A percentile compares a stretch with the other conserved stretches of the same genome.
These are phyloP conservation scores for Aspergillus affinis DNA, from an alignment of 495 filamentous ascomycete species.

Conservation along the genomic window DNA sequence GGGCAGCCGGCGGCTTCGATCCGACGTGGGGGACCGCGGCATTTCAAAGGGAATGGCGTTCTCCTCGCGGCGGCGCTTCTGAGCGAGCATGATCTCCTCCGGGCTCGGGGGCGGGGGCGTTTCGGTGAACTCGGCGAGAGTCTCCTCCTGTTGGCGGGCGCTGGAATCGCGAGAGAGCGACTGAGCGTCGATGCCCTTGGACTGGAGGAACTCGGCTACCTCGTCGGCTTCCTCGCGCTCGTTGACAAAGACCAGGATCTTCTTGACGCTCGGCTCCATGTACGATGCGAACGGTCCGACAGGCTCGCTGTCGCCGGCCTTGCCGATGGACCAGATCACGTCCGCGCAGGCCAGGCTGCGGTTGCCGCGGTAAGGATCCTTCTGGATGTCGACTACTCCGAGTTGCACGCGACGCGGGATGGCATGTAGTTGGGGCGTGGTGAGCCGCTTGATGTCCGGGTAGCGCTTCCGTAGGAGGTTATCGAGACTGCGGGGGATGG, in stretches of 20 bases:
- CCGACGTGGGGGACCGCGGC: conserved; percentile 12
- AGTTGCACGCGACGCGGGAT: conserved; percentile 94
- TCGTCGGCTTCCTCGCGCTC: conserved; percentile 85
- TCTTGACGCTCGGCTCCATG: conserved; percentile 63
- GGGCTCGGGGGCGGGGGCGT: conserved; percentile 43
- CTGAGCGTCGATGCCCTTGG: conserved; percentile 84
- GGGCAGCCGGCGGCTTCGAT: conserved; percentile 39
- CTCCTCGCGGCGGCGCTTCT: conserved; percentile 32
- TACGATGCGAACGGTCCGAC: conserved; percentile 32
- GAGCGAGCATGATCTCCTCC: conserved; percentile 37
- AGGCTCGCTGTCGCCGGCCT: conserved; percentile 55
- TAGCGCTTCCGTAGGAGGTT: conserved; percentile 75
- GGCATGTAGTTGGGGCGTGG: conserved; percentile 92
- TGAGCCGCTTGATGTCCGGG: conserved; percentile 78
- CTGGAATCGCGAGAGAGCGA: conserved; percentile 79
- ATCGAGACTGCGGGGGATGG: conserved; percentile 87
- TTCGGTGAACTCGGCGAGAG: conserved; percentile 74
- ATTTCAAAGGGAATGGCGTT: conserved; percentile 35
- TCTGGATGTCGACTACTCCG: conserved; percentile 86
- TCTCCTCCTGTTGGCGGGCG: conserved; percentile 68
- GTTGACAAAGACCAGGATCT: conserved; percentile 95
- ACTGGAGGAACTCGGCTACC: conserved; percentile 73
- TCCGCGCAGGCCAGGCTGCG: conserved; percentile 90
- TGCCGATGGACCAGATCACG: conserved; percentile 89
- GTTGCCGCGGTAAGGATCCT: conserved; percentile 87